phyloP scores from a whole-genome alignment of 148 eudicot species.

The Polygonum maritimum region DNA sequence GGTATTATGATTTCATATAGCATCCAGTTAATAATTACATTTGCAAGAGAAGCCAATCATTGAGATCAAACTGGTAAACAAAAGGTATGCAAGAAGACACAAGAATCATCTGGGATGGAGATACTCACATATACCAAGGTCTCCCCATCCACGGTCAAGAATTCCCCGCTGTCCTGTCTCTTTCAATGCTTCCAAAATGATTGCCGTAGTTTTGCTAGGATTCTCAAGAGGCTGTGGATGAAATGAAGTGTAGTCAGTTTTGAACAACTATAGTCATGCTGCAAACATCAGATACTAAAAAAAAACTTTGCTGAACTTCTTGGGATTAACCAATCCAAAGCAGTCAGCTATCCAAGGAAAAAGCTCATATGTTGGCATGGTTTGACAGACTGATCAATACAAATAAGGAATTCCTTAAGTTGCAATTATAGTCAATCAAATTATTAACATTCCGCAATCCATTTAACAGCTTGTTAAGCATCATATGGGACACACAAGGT shows the following conservation, averaged over 20 bases:
- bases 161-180: constrained; percentile 88
- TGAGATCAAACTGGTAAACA: background rate
- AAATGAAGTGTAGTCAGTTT: background rate
- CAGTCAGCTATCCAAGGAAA: background rate
- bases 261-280: background rate
- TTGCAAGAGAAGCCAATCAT: background rate
- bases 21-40: background rate
- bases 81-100: background rate
- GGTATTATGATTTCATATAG: background rate
- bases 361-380: background rate
- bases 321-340: background rate
- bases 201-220: constrained; percentile 59
- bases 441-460: background rate
- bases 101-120: constrained; percentile 8
- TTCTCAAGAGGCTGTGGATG: constrained; percentile 72
- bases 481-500: background rate
- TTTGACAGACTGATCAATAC: background rate
- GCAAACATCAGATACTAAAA: background rate
- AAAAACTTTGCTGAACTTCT: background rate
- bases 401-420: background rate
- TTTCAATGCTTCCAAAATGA: constrained; percentile 74
- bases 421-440: background rate
- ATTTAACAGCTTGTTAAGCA: background rate
- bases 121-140: constrained; percentile 79
- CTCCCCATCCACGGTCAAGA: constrained; percentile 93